Evolutionary conservation across 2,329 filamentous ascomycete genomes (phyloP).

Genomic region (Orbilia quercus): DNA sequence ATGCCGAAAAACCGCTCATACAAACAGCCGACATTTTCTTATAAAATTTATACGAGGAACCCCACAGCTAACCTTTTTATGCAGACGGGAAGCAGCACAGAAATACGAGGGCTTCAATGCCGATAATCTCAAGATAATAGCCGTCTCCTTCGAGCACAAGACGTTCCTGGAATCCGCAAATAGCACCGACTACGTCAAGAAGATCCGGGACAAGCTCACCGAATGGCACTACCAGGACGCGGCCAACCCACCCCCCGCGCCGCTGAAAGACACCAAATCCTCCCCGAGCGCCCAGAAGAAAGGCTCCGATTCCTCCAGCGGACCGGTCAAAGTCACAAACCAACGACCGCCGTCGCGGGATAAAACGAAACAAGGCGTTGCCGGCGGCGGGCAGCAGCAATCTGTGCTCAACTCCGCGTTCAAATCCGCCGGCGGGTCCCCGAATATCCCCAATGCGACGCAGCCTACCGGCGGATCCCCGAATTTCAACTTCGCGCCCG

Average conservation of each 20-base stretch:
- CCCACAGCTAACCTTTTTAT: slow-evolving; percentile 3
- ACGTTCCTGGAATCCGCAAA: slow-evolving; percentile 59
- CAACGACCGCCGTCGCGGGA: slow-evolving; percentile 53
- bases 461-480: slow-evolving; percentile 42
- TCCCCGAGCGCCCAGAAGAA: slow-evolving; percentile 40
- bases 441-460: slow-evolving; percentile 46
- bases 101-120: slow-evolving; percentile 59
- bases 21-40: slow-evolving; percentile 20
- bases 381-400: slow-evolving; percentile 25
- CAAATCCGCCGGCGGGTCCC: slow-evolving; percentile 39
- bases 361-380: slow-evolving; percentile 45
- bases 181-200: slow-evolving; percentile 58
- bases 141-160: slow-evolving; percentile 59
- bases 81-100: slow-evolving; percentile 57
- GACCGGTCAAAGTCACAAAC: slow-evolving; percentile 47
- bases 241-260: slow-evolving; percentile 47
- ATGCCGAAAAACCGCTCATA: slow-evolving; percentile 47
- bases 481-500: slow-evolving; percentile 52
- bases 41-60: background rate
- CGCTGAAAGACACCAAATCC: slow-evolving; percentile 47
- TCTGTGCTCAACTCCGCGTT: slow-evolving; percentile 48
- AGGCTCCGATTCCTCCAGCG: slow-evolving; percentile 42
- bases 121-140: slow-evolving; percentile 59
- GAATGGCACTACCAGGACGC: slow-evolving; percentile 59
- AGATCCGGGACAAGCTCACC: slow-evolving; percentile 58